Conservation (phyloP, 106 monocot genomes). For the Phalaenopsis equestris region DNA sequence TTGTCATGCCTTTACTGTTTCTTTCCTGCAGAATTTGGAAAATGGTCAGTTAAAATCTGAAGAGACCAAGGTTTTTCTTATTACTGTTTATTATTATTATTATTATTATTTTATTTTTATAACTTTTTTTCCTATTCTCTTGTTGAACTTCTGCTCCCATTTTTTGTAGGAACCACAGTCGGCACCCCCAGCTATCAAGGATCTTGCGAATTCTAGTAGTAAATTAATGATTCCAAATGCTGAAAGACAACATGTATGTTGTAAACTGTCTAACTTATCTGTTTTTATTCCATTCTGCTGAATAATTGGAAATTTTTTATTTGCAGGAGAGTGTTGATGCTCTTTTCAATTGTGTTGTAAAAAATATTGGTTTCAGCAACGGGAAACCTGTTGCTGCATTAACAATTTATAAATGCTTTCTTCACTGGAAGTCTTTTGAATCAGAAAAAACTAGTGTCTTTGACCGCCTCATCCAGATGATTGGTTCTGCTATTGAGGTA, state of each 20-base stretch:
- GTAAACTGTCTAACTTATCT: background rate
- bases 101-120: background rate
- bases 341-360: constrained; percentile 62
- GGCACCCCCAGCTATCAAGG: constrained; percentile 49
- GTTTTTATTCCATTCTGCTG: background rate
- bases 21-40: constrained; percentile 32
- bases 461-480: constrained; percentile 89
- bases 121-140: background rate
- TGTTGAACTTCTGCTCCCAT: background rate
- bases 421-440: constrained; percentile 98
- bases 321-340: constrained; percentile 80
- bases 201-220: constrained; percentile 43
- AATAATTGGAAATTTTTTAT: constrained; percentile 3
- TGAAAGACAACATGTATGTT: constrained; percentile 79
- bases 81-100: background rate
- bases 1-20: constrained; percentile 3
- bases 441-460: constrained; percentile 89
- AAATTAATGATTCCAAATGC: constrained; percentile 48
- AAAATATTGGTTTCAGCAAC: constrained; percentile 68
- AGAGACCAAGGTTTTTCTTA: constrained; percentile 34
- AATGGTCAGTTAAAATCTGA: constrained; percentile 43
- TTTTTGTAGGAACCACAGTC: constrained; percentile 53
- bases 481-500: constrained; percentile 94
- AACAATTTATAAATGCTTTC: constrained; percentile 89
- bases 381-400: constrained; percentile 89